Conservation (phyloP, 331 rosid genomes). For the Prunus yedoensis region DNA sequence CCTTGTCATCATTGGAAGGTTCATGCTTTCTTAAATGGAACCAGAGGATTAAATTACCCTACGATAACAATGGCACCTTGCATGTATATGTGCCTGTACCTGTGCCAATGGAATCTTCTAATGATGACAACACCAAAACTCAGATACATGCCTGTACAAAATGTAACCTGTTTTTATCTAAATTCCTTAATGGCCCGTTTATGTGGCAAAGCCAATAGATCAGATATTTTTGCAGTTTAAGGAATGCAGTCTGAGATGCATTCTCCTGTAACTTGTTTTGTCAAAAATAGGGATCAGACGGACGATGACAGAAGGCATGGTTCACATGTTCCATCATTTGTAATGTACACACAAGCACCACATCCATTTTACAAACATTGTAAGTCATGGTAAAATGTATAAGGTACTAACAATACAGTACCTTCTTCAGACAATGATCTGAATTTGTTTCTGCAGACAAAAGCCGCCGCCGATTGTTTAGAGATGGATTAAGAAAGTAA, state of each 20-base stretch:
- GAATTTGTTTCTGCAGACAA: slow-evolving; percentile 39
- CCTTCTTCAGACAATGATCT: slow-evolving; percentile 46
- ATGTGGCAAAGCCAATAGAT: neutral
- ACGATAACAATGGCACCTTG: too few species aligned
- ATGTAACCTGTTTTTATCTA: too few species aligned
- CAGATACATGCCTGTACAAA: too few species aligned
- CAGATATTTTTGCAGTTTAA: neutral
- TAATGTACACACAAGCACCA: neutral
- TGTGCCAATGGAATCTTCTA: too few species aligned
- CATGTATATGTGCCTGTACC: too few species aligned
- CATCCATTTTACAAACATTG: neutral
- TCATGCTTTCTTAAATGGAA: too few species aligned
- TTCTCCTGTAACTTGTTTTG: neutral
- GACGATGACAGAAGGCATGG: neutral
- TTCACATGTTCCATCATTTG: neutral
- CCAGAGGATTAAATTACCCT: too few species aligned
- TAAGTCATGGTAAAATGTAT: neutral
- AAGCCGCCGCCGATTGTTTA: slow-evolving; percentile 51
- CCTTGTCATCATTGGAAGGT: too few species aligned
- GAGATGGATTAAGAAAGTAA: slow-evolving; percentile 28
- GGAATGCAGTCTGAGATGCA: neutral
- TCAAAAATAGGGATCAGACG: neutral
- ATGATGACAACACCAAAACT: too few species aligned
- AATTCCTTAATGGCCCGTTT: too few species aligned
- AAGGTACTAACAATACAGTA: slow-evolving; percentile 7